Base-by-base conservation (phyloP, 1,139 yeast species). In the Saccharomycopsis crataegensis region DNA sequence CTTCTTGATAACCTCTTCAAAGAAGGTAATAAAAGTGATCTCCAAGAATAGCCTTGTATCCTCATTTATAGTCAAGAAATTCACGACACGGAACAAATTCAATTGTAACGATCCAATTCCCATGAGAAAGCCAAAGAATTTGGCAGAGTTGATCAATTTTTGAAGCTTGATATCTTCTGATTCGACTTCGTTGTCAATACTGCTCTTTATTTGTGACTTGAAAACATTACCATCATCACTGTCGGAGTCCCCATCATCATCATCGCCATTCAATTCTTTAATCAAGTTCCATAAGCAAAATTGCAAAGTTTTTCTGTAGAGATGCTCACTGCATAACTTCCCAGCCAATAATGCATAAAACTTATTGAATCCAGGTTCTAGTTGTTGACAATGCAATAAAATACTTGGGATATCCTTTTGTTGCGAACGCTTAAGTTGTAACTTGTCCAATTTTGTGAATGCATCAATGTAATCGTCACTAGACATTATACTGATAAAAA, bases 401-500 rank as follows among this genome's bases (percentile, higher is more conserved):
- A 94, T 91, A 54, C 82, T 77, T 1, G 98, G 95, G 38, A 93
- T 86, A 63, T 94, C 99, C 50, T 89, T 72, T 61, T 86, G 86
- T 65, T 94, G 98, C n/a, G 85, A 75, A 61, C 80, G 82, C 62
- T 86, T 90, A 60, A 94, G 74, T 36, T 83, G 78, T 53, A 94
- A 69, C 62, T 90, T 90, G 63, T 89, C 94, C 47, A 94, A 66
- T 59, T 89, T 85, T 16, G 87, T 81, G 59, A 82, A 80, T 0
- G 97, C 95, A 68, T 94, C 98, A 62, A 88, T 74, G 61, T 80
- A 94, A 67, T 94, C 99, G 60, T 84, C 86, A 1, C 96, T 95
- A 8, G 97, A 89, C 96, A 93, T 90, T 12, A 94, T 82, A 34
- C 96, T 88, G 38, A 94, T 82, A 64, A 93, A 94, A 12, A 94